These are phyloP conservation scores for Candida coleopterorum DNA, from an alignment of 805 yeast species.

Conservation along the genomic window DNA sequence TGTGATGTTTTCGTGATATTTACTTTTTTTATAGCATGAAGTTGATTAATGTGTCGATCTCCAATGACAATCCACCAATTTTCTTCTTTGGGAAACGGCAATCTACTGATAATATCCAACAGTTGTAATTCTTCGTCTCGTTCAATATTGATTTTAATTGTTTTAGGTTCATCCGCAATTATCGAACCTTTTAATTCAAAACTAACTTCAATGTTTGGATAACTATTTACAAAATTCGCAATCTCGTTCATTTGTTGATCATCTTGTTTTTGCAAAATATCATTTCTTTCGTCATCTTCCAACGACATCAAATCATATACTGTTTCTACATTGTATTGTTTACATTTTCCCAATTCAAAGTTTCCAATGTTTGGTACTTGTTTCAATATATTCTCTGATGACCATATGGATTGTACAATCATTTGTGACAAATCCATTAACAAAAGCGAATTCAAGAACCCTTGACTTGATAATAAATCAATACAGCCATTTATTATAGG, in stretches of 20 bases:
- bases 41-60: slow-evolving; percentile 49
- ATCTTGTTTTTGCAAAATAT: slow-evolving; percentile 49
- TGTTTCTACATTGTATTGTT: slow-evolving; percentile 52
- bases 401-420: slow-evolving; percentile 86
- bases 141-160: slow-evolving; percentile 45
- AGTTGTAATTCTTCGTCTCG: slow-evolving; percentile 78
- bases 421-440: slow-evolving; percentile 89
- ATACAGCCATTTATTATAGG: slow-evolving; percentile 60
- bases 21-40: slow-evolving; percentile 71
- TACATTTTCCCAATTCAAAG: slow-evolving; percentile 51
- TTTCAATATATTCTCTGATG: slow-evolving; percentile 61
- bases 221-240: slow-evolving; percentile 84
- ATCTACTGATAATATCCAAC: slow-evolving; percentile 51
- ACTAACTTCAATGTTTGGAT: slow-evolving; percentile 76
- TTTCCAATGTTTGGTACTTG: slow-evolving; percentile 71
- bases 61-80: slow-evolving; percentile 91
- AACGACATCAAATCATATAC: slow-evolving; percentile 76
- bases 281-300: slow-evolving; percentile 72
- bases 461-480: slow-evolving; percentile 77
- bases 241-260: slow-evolving; percentile 54
- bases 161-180: slow-evolving; percentile 45
- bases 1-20: slow-evolving; percentile 50
- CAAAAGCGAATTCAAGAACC: slow-evolving; percentile 67
- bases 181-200: slow-evolving; percentile 42
- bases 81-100: slow-evolving; percentile 58